A percentile compares a stretch with the other conserved stretches of the same genome.
Conservation (phyloP, 108 stramenopile species). For the Aurantiochytrium sp. region DNA sequence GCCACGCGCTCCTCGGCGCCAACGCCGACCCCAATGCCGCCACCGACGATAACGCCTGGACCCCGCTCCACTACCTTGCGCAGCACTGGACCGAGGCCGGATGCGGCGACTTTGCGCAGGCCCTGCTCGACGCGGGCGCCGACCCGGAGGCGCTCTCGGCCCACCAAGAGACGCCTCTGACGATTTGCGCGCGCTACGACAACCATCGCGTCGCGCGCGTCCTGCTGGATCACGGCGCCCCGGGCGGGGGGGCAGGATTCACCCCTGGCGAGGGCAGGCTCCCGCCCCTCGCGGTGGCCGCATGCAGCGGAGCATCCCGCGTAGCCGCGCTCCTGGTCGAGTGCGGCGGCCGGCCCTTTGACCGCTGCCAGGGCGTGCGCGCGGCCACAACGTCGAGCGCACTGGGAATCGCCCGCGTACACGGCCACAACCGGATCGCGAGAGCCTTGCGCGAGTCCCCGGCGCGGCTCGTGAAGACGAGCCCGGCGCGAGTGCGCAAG, state of each 20-base stretch:
- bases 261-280: neutral
- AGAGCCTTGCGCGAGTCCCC: neutral
- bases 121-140: neutral
- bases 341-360: neutral
- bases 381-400: neutral
- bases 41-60: neutral
- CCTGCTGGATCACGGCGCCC: neutral
- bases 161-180: neutral
- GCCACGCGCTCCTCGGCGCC: neutral
- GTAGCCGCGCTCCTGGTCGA: neutral
- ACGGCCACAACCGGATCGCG: neutral
- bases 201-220: neutral
- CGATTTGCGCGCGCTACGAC: neutral
- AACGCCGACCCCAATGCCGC: neutral
- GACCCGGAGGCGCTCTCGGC: neutral
- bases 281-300: neutral
- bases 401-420: neutral
- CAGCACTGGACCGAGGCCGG: neutral
- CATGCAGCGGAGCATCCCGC: neutral
- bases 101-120: neutral
- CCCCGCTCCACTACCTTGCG: neutral
- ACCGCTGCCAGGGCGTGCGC: neutral
- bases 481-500: neutral
- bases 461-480: neutral
- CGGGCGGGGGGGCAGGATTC: neutral